Evolutionary conservation across 495 filamentous ascomycete species (phyloP).

Genomic region (Neurospora sp.): DNA sequence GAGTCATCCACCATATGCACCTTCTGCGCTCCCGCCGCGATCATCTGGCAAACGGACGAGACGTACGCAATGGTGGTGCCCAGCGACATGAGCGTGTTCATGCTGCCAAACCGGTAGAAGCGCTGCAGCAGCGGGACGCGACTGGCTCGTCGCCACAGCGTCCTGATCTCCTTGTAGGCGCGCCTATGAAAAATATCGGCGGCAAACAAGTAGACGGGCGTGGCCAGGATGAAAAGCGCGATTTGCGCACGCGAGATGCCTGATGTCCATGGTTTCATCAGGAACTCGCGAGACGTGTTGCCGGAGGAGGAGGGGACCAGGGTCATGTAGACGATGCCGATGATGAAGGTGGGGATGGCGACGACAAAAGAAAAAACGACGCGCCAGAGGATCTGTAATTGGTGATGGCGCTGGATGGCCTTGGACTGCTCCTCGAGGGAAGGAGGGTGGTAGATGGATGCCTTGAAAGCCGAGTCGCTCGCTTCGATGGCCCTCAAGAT

Average conservation of each 20-base stretch:
- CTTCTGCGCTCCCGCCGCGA: constrained; percentile 47
- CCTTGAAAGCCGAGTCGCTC: constrained; percentile 52
- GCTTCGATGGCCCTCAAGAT: constrained; percentile 59
- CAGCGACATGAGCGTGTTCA: constrained; percentile 87
- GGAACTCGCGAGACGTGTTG: constrained; percentile 45
- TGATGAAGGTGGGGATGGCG: constrained; percentile 77
- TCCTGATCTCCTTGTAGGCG: constrained; percentile 66
- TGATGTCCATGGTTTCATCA: constrained; percentile 64
- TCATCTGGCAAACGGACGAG: constrained; percentile 69
- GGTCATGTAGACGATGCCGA: constrained; percentile 88
- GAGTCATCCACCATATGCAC: constrained; percentile 31
- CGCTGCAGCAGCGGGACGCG: constrained; percentile 61
- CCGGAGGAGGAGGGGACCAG: constrained; percentile 45
- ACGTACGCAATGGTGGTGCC: constrained; percentile 87
- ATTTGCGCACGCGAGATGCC: constrained; percentile 70
- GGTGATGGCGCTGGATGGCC: constrained; percentile 55
- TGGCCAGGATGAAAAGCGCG: constrained; percentile 75
- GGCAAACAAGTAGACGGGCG: constrained; percentile 81
- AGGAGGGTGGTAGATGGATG: constrained; percentile 66
- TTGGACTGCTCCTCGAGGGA: constrained; percentile 78
- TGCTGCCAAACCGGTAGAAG: constrained; percentile 90
- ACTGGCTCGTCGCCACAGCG: constrained; percentile 75
- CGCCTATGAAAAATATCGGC: constrained; percentile 79
- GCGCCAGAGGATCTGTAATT: constrained; percentile 49
- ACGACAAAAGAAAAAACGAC: constrained; percentile 60